A percentile compares a stretch with the other conserved stretches of the same genome.
phyloP scores from a whole-genome alignment of 177 flowering plant genomes.

The Telopea speciosissima region DNA sequence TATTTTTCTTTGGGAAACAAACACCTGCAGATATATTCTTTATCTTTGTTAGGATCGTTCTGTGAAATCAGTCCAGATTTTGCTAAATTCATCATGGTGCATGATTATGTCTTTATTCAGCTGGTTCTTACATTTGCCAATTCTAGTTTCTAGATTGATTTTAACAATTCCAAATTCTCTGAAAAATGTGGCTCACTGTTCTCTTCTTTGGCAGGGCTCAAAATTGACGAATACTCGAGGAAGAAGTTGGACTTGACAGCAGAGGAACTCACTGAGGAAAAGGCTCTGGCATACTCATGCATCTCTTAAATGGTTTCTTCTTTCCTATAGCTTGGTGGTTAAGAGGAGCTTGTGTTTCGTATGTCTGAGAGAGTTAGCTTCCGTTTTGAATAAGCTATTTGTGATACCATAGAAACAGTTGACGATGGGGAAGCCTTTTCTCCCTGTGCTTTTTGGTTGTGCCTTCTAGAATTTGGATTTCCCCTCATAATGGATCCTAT shows the following conservation, averaged over 20 bases:
- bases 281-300: constrained; percentile 88
- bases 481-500: background rate
- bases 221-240: constrained; percentile 78
- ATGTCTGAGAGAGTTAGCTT: constrained; percentile 3
- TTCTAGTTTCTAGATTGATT: background rate
- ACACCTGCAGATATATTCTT: background rate
- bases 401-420: constrained; percentile 12
- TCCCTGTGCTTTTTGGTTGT: background rate
- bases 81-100: background rate
- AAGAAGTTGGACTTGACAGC: constrained; percentile 87
- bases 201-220: constrained; percentile 50
- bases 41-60: background rate
- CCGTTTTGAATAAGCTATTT: constrained; percentile 26
- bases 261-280: constrained; percentile 82
- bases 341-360: background rate
- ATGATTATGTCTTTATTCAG: background rate
- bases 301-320: constrained; percentile 36
- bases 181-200: background rate
- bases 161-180: background rate
- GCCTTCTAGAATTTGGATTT: background rate
- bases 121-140: background rate
- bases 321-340: background rate
- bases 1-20: no score
- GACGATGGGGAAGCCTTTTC: constrained; percentile 12
- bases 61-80: background rate